Conservation (phyloP, 345 rosid species). For the Rhizophora mangle region DNA sequence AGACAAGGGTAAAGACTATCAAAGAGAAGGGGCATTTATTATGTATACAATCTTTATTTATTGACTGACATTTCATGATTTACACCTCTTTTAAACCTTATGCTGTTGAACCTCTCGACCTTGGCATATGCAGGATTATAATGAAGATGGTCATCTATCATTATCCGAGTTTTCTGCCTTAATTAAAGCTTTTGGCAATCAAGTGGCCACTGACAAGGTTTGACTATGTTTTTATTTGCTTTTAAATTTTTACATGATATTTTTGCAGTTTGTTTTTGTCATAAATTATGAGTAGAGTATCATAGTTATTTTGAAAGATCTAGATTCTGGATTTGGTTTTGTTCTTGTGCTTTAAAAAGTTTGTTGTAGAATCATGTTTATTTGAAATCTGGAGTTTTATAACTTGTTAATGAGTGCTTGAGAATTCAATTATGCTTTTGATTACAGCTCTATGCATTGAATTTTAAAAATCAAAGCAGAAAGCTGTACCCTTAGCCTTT, state of each 20-base stretch:
- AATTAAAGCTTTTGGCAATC: constrained; percentile 79
- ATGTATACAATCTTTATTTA: too few relatives aligned
- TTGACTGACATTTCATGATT: too few relatives aligned
- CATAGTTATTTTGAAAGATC: background rate
- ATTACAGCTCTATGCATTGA: background rate
- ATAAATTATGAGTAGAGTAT: background rate
- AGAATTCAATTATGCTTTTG: constrained; percentile 2
- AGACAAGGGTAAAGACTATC: too few relatives aligned
- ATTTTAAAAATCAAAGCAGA: background rate
- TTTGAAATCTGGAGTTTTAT: constrained; percentile 1
- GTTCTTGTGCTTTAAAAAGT: background rate
- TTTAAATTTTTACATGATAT: constrained; percentile 7
- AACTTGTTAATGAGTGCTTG: constrained; percentile 7
- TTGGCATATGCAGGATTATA: constrained; percentile 52
- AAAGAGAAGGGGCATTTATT: too few relatives aligned
- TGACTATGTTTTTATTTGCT: constrained; percentile 14
- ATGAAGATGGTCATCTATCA: constrained; percentile 85
- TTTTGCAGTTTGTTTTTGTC: background rate
- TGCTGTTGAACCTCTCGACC: background rate
- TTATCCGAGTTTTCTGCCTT: constrained; percentile 74
- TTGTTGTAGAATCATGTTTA: background rate
- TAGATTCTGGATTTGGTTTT: background rate
- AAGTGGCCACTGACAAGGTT: constrained; percentile 76
- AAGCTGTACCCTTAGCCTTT: background rate
- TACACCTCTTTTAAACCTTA: too few relatives aligned